Evolutionary conservation across 768 basidiomycete genomes (phyloP), one percentile per base, ranked within the genome.

Genomic region (Panaeolus cyanescens): DNA sequence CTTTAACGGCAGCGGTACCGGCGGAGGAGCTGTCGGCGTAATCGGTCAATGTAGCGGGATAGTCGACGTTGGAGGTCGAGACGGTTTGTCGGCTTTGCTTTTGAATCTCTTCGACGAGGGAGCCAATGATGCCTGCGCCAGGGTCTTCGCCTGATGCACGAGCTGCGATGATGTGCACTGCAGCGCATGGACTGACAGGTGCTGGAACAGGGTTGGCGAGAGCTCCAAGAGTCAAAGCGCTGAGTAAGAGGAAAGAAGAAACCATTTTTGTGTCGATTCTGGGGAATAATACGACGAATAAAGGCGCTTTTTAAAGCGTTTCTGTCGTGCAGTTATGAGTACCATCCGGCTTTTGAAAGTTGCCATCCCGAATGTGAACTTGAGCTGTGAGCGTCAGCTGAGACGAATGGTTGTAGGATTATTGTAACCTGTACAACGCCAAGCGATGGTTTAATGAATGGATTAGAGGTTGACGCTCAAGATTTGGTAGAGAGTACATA

Each of bases 141-240:
- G 63, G 67, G 3, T 59, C 25, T 58, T 70, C 68, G 15, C 62
- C 66, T 1, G 67, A 70, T 20, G 59, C 68, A n/a, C 68, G 62
- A 28, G 65, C 67, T 10, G 64, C 67, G 30, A 70, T 70, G 32
- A 70, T 64, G 42, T 70, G 67, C 6, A 70, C 68, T 5, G 32
- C 65, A 19, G 68, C 67, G 39, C 68, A 70, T 12, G 67, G 65
- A 28, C 28, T 50, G 13, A 50, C 45, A 12, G 45, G 70, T 7
- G 68, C 72, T 20, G 65, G 60, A 4, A 59, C 19, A 12, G 45
- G 45, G 45, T 20, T 50, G 45, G 45, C 45, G 7, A 30, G 6
- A 17, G 25, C 45, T 5, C 45, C 15, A 13, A 50, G 45, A 50
- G 45, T 28, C 25, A 50, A 15, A 28, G 45, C 45, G 25, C 45